These are phyloP conservation scores for Vitellaria paradoxa DNA, from an alignment of 179 eudicot species.

Conservation along the genomic window DNA sequence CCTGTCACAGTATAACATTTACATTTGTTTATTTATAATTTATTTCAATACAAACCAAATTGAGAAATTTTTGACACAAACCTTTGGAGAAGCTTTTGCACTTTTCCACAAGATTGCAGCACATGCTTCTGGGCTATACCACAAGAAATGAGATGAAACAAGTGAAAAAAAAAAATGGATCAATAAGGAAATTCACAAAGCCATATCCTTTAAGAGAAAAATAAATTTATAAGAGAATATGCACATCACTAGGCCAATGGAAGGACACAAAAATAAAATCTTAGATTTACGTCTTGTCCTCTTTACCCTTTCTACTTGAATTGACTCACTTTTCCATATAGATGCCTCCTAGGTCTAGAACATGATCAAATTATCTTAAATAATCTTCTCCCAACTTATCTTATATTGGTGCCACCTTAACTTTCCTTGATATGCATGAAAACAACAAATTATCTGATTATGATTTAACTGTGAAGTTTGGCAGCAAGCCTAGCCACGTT, in stretches of 20 bases:
- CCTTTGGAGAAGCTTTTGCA: constrained; percentile 91
- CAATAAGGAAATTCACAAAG: not conserved
- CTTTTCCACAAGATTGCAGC: constrained; percentile 95
- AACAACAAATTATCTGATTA: not conserved
- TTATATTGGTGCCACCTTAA: too few relatives aligned
- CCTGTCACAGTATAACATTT: constrained; percentile 43
- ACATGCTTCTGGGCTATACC: constrained; percentile 95
- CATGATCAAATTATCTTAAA: too few relatives aligned
- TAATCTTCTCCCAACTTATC: too few relatives aligned
- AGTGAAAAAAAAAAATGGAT: not conserved
- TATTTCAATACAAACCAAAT: not conserved
- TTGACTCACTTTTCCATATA: too few relatives aligned
- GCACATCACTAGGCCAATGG: not conserved
- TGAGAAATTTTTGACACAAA: constrained; percentile 26
- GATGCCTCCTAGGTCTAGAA: too few relatives aligned
- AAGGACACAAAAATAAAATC: not conserved
- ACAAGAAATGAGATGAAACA: constrained; percentile 20
- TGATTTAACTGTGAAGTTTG: not conserved
- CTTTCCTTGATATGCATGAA: too few relatives aligned
- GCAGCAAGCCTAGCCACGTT: not conserved
- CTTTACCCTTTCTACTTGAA: too few relatives aligned
- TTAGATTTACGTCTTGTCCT: too few relatives aligned
- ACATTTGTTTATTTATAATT: constrained; percentile 6
- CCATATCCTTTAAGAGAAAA: constrained; percentile 5
- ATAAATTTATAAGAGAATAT: not conserved